A percentile compares a stretch with the other conserved stretches of the same genome.
Conservation (phyloP, 2,329 filamentous ascomycete species). For the Graphilbum sp. region DNA sequence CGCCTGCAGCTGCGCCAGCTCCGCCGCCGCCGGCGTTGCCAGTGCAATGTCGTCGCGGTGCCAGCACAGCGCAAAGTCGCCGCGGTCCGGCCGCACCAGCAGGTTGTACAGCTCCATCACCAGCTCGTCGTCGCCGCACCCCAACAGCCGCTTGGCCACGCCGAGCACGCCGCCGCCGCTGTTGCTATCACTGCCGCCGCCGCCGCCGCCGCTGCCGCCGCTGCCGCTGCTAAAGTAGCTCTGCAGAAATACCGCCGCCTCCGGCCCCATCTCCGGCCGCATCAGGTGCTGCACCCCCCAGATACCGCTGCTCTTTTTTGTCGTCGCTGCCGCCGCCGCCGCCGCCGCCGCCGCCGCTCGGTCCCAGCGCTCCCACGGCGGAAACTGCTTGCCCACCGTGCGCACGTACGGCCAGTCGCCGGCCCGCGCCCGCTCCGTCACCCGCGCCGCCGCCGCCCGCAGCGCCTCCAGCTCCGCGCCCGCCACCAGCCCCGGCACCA, state of each 20-base stretch:
- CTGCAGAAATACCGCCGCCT: constrained; percentile 42
- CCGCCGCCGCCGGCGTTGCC: constrained; percentile 48
- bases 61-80: constrained; percentile 63
- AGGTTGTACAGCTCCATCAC: constrained; percentile 85
- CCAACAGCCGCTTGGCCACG: constrained; percentile 49
- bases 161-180: constrained; percentile 33
- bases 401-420: constrained; percentile 70
- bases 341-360: constrained; percentile 25
- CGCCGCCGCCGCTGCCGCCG: constrained; percentile 28
- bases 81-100: constrained; percentile 51
- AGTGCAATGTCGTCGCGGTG: constrained; percentile 69
- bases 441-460: constrained; percentile 38
- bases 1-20: constrained; percentile 37
- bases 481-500: constrained; percentile 49
- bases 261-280: constrained; percentile 48
- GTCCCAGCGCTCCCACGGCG: constrained; percentile 52
- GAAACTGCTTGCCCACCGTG: constrained; percentile 80
- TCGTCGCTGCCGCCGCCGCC: constrained; percentile 20
- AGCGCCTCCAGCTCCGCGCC: constrained; percentile 36
- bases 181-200: constrained; percentile 61
- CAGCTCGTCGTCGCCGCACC: constrained; percentile 39
- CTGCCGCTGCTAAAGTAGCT: constrained; percentile 55
- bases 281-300: constrained; percentile 84
- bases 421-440: constrained; percentile 44
- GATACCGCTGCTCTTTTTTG: constrained; percentile 48